Conservation (phyloP, 1,139 yeast genomes). For the Keqinozyma sinolaborantium region DNA sequence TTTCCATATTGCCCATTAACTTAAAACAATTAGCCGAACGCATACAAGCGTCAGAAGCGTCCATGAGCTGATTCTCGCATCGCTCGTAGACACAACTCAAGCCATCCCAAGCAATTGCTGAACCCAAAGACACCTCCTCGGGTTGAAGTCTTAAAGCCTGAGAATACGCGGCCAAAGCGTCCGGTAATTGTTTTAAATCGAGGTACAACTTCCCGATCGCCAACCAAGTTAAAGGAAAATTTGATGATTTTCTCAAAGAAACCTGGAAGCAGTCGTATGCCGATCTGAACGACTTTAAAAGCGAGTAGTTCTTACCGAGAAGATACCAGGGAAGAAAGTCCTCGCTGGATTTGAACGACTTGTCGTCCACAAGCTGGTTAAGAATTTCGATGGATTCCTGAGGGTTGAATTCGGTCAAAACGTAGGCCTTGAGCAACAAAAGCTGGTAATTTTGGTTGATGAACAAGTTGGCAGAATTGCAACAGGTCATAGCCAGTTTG, state of each 20-base stretch:
- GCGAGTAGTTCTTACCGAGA: slow-evolving; percentile 51
- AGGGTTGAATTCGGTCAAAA: background rate
- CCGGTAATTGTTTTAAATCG: slow-evolving; percentile 57
- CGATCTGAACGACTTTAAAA: slow-evolving; percentile 43
- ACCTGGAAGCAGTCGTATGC: slow-evolving; percentile 59
- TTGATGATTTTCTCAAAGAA: slow-evolving; percentile 53
- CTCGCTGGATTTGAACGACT: slow-evolving; percentile 9
- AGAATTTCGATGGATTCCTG: slow-evolving; percentile 3
- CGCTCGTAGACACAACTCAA: slow-evolving; percentile 61
- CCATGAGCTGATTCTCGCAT: slow-evolving; percentile 56
- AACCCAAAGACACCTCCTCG: slow-evolving; percentile 47
- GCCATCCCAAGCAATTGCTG: slow-evolving; percentile 67
- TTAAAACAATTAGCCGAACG: slow-evolving; percentile 50
- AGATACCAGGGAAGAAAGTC: slow-evolving; percentile 59
- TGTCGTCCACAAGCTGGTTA: slow-evolving; percentile 5
- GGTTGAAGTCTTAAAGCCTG: slow-evolving; percentile 55
- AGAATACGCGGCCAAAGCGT: slow-evolving; percentile 64
- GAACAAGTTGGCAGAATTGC: slow-evolving; percentile 2
- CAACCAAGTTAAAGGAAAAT: slow-evolving; percentile 60
- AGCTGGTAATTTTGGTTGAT: slow-evolving; percentile 3
- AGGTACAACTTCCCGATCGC: slow-evolving; percentile 62
- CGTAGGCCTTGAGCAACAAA: slow-evolving; percentile 2
- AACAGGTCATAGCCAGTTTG: slow-evolving; percentile 3
- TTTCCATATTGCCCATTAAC: slow-evolving; percentile 43
- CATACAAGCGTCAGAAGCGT: slow-evolving; percentile 57